These are phyloP conservation scores for Umbilicaria muhlenbergii DNA, from an alignment of 495 filamentous ascomycete genomes.

Conservation along the genomic window DNA sequence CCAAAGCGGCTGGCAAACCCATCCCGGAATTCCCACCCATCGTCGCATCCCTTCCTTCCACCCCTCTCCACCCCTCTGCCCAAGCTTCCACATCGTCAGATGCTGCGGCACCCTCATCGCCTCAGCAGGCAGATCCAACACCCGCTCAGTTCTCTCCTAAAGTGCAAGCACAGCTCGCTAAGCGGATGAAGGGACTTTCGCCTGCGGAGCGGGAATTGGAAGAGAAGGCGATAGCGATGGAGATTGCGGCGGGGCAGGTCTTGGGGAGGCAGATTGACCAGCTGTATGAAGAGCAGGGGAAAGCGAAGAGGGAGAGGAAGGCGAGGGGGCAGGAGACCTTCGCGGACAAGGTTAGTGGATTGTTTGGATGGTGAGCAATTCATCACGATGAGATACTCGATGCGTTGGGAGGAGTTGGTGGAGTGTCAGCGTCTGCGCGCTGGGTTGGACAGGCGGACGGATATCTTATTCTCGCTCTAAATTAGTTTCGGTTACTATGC, in stretches of 20 bases:
- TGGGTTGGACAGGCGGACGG: no score
- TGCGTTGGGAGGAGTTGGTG: no score
- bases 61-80: slow-evolving; percentile 20
- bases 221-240: slow-evolving; percentile 44
- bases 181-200: slow-evolving; percentile 39
- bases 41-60: slow-evolving; percentile 16
- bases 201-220: slow-evolving; percentile 51
- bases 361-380: slow-evolving; percentile 25
- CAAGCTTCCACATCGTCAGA: slow-evolving; percentile 25
- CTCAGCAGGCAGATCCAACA: background rate
- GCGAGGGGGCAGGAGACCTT: slow-evolving; percentile 40
- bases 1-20: slow-evolving; percentile 42
- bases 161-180: slow-evolving; percentile 27
- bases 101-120: slow-evolving; percentile 6
- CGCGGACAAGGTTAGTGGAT: slow-evolving; percentile 31
- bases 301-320: slow-evolving; percentile 39
- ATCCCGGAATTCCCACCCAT: slow-evolving; percentile 30
- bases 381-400: background rate
- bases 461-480: no score
- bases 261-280: slow-evolving; percentile 35
- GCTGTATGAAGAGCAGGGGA: slow-evolving; percentile 40
- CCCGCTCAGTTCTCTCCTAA: slow-evolving; percentile 8
- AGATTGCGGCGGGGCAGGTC: slow-evolving; percentile 39
- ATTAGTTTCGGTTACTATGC: no score
- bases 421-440: no score